phyloP scores from a whole-genome alignment of 2,329 filamentous ascomycete species.

The Penicillium oxalicum region DNA sequence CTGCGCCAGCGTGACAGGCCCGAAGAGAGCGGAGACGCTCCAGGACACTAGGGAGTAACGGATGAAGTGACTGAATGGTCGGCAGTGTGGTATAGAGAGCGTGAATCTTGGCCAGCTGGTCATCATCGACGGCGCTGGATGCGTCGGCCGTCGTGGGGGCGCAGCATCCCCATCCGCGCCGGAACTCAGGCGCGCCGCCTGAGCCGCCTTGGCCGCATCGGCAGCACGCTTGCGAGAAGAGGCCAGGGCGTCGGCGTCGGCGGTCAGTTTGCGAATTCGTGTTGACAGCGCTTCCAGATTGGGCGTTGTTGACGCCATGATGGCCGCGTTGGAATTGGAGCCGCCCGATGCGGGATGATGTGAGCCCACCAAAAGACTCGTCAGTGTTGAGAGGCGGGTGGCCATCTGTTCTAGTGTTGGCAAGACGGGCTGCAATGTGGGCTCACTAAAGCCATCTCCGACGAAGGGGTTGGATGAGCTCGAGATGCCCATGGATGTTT shows the following conservation, averaged over 20 bases:
- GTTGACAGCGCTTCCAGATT: conserved; percentile 41
- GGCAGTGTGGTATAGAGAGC: conserved; percentile 83
- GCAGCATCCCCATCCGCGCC: conserved; percentile 26
- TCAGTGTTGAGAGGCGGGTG: conserved; percentile 70
- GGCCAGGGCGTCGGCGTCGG: conserved; percentile 41
- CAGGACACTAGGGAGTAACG: conserved; percentile 75
- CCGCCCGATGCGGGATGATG: conserved; percentile 23
- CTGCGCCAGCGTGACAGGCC: conserved; percentile 80
- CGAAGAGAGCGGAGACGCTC: conserved; percentile 79
- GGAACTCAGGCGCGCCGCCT: conserved; percentile 33
- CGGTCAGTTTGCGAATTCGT: conserved; percentile 40
- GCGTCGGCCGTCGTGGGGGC: conserved; percentile 19
- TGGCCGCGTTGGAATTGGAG: conserved; percentile 4
- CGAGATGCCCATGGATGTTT: conserved; percentile 73
- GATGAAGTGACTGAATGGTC: conserved; percentile 79
- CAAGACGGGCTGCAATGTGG: conserved; percentile 59
- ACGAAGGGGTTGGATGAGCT: conserved; percentile 56
- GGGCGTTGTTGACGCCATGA: conserved; percentile 33
- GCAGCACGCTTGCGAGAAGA: conserved; percentile 39
- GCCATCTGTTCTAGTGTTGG: conserved; percentile 76
- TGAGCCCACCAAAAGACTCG: conserved; percentile 40
- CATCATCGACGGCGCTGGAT: conserved; percentile 48
- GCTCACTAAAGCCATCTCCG: conserved; percentile 46
- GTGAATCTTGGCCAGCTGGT: conserved; percentile 81
- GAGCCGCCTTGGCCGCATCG: conserved; percentile 38